Evolutionary conservation across 495 filamentous ascomycete species (phyloP), one percentile per base, ranked within the genome.

Genomic region (Penicillium diatomitis): DNA sequence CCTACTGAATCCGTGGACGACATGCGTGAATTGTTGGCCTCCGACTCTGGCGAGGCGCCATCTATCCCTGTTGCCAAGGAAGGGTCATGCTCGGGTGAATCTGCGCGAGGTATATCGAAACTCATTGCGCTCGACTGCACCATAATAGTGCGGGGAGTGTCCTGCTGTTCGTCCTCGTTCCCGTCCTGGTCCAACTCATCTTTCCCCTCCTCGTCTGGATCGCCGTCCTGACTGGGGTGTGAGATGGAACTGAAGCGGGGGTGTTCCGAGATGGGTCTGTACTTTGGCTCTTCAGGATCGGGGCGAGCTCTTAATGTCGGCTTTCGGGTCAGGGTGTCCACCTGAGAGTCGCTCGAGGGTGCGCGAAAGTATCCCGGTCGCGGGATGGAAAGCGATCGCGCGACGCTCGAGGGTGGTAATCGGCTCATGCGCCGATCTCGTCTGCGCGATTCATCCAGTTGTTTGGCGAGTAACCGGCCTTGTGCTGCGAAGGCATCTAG

Each of bases 401-500:
- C 85, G 38, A 90, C 86, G 33, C 85, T 87, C 48, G 88, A 70
- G 5, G 88, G 88, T 3, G 89, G 87, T 38, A 98, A 66, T 43
- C 91, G 77, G 67, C 90, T 95, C 64, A 95, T 81, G 35, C 91
- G 83, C 38, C 79, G 80, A 39, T 83, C 80, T 57, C 78, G 78
- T 44, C 70, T 67, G 44, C 75, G 73, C 48, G 81, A 86, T 50
- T 89, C 82, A 56, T 95, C 83, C 35, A 98, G 77, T 63, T 94
- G 84, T 65, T 80, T 85, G n/a, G 88, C 86, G 40, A 97, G 77
- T 53, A 91, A 63, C 43, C 90, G 84, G 49, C 89, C 90, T 54
- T 96, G 90, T 50, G 87, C 77, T 11, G 88, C 89, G 53, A 98
- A 88, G 36, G 92, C 91, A 74, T 97, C 92, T 41, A 98, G 79